These are phyloP conservation scores for Xylariaceae sp. DNA, from an alignment of 2,329 filamentous ascomycete genomes.

Conservation along the genomic window DNA sequence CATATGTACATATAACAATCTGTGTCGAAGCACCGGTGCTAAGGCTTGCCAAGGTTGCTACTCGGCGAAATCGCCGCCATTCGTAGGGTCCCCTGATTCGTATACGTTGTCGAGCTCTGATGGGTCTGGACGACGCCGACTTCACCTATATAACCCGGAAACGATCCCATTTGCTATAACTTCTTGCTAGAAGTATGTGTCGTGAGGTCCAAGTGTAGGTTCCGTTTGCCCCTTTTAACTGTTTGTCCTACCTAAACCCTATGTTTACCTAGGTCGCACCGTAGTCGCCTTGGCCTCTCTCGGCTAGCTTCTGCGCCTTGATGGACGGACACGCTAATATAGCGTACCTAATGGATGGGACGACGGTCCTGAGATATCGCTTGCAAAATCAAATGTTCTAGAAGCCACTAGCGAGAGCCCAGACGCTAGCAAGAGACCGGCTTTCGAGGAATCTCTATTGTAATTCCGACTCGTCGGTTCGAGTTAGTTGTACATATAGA, in stretches of 20 bases:
- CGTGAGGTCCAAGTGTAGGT: too few species aligned
- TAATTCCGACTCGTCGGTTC: background rate
- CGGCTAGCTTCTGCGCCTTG: background rate
- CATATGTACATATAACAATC: too few species aligned
- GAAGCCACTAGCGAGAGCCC: background rate
- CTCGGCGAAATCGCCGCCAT: background rate
- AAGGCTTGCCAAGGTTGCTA: background rate
- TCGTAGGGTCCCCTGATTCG: too few species aligned
- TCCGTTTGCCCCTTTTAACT: too few species aligned
- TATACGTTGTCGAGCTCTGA: background rate
- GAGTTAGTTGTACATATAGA: background rate
- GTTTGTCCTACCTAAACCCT: too few species aligned
- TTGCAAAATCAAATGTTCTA: background rate
- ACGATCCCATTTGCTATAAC: too few species aligned
- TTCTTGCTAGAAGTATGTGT: too few species aligned
- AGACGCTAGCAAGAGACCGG: background rate
- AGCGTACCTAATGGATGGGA: too few species aligned
- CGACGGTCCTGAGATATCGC: background rate
- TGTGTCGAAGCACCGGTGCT: too few species aligned
- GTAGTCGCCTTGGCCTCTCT: background rate
- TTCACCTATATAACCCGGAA: too few species aligned
- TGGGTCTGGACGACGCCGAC: background rate
- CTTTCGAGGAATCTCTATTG: background rate
- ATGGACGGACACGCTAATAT: too few species aligned
- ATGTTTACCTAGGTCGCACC: too few species aligned